Percentiles rank a stretch among this genome's conserved stretches.
phyloP scores from a whole-genome alignment of 2,329 filamentous ascomycete species.

The Emericellopsis atlantica region DNA sequence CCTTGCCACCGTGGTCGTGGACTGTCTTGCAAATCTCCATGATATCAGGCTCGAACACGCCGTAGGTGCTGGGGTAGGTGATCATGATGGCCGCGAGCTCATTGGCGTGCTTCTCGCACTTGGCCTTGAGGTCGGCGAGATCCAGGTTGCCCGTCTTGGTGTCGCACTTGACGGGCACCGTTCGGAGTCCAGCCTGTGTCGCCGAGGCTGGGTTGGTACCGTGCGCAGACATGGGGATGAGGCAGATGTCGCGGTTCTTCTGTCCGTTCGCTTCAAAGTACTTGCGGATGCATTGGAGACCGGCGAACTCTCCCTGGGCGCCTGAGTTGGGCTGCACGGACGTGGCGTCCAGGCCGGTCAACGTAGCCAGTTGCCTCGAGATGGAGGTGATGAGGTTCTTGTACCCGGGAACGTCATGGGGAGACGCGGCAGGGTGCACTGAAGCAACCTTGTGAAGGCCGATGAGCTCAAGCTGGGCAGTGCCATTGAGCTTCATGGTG shows the following conservation, averaged over 20 bases:
- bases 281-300: conserved; percentile 75
- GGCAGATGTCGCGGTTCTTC: conserved; percentile 74
- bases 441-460: conserved; percentile 25
- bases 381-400: conserved; percentile 56
- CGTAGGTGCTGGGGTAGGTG: conserved; percentile 90
- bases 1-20: conserved; percentile 78
- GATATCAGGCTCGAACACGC: conserved; percentile 84
- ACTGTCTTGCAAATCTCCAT: conserved; percentile 78
- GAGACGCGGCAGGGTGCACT: conserved; percentile 69
- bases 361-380: conserved; percentile 62
- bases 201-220: conserved; percentile 93
- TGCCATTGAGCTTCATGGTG: conserved; percentile 96
- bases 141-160: conserved; percentile 80
- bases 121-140: conserved; percentile 70
- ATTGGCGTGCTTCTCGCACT: conserved; percentile 78
- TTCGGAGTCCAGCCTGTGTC: conserved; percentile 90
- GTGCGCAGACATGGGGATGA: conserved; percentile 91
- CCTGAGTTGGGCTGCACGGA: conserved; percentile 93
- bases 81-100: conserved; percentile 91
- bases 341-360: conserved; percentile 83
- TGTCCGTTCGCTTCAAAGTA: conserved; percentile 45
- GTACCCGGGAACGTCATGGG: conserved; percentile 55
- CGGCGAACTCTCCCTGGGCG: conserved; percentile 89
- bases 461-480: conserved; percentile 74
- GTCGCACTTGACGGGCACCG: conserved; percentile 87